These are phyloP conservation scores for Termitomyces sp. DNA, from an alignment of 768 basidiomycete genomes.

Conservation along the genomic window DNA sequence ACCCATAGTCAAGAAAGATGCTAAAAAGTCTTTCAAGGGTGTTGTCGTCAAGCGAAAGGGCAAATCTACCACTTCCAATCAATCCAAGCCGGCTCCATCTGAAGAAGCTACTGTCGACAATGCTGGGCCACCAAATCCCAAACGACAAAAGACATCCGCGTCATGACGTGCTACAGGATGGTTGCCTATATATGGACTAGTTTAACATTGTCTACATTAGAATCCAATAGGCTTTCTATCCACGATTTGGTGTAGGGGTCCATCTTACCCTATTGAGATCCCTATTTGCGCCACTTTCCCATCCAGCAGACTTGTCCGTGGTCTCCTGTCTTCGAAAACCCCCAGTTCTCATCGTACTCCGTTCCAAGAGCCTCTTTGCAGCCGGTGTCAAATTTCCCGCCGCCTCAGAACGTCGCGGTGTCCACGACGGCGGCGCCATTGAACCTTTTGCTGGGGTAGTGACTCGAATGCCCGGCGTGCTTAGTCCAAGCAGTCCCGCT, in stretches of 20 bases:
- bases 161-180: constrained; percentile 13
- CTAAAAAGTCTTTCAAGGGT: constrained; percentile 67
- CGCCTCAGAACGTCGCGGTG: constrained; percentile 69
- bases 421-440: constrained; percentile 82
- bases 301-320: constrained; percentile 52
- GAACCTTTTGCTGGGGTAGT: constrained; percentile 37
- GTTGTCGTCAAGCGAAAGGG: constrained; percentile 75
- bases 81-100: constrained; percentile 13
- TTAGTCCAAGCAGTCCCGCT: constrained; percentile 53
- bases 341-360: constrained; percentile 61
- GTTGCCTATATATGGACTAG: not conserved
- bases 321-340: constrained; percentile 61
- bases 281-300: constrained; percentile 48
- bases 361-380: constrained; percentile 66
- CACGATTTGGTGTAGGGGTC: constrained; percentile 67
- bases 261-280: constrained; percentile 66
- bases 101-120: not conserved
- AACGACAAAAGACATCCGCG: constrained; percentile 51
- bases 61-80: constrained; percentile 29
- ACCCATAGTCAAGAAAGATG: constrained; percentile 50
- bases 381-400: constrained; percentile 84
- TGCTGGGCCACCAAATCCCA: constrained; percentile 32
- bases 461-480: constrained; percentile 30
- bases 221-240: not conserved
- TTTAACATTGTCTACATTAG: not conserved